Conservation (phyloP, 495 filamentous ascomycete genomes). For the Eremomyces bilateralis region DNA sequence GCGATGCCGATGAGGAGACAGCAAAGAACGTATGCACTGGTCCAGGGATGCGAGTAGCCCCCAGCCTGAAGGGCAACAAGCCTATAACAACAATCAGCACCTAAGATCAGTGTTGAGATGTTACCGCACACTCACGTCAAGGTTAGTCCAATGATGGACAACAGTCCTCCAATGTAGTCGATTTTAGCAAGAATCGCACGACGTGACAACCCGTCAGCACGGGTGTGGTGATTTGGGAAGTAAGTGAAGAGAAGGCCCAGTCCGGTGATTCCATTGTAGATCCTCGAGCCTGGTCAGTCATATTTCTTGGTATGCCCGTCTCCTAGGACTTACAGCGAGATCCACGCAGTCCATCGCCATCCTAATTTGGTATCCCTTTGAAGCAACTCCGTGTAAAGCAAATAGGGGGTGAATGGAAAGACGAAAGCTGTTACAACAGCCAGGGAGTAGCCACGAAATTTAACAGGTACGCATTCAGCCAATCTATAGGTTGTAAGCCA, state of each 20-base stretch:
- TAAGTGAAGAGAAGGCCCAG: conserved; percentile 11
- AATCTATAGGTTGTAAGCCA: conserved; percentile 4
- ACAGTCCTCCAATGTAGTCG: conserved; percentile 12
- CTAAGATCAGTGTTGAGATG: no score
- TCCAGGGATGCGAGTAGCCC: conserved; percentile 8
- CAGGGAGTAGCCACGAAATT: conserved; percentile 13
- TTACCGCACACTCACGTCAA: no score
- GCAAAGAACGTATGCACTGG: neutral
- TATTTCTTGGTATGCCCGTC: neutral
- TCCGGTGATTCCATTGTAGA: conserved; percentile 12
- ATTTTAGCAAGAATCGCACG: conserved; percentile 10
- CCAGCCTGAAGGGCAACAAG: conserved; percentile 16
- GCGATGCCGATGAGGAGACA: conserved; percentile 6
- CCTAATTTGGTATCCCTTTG: conserved; percentile 2
- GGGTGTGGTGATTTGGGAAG: conserved; percentile 11
- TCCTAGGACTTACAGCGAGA: conserved; percentile 8
- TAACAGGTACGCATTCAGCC: conserved; percentile 14
- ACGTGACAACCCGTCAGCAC: conserved; percentile 13
- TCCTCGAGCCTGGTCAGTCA: conserved; percentile 3
- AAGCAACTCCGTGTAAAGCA: conserved; percentile 13
- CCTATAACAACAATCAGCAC: conserved; percentile 1
- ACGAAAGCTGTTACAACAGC: conserved; percentile 13
- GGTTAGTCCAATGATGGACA: conserved; percentile 13
- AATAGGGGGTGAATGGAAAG: conserved; percentile 14
- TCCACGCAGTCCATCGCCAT: conserved; percentile 15